Conservation (phyloP, 352 stramenopile species). For the Phytophthora pluvialis region DNA sequence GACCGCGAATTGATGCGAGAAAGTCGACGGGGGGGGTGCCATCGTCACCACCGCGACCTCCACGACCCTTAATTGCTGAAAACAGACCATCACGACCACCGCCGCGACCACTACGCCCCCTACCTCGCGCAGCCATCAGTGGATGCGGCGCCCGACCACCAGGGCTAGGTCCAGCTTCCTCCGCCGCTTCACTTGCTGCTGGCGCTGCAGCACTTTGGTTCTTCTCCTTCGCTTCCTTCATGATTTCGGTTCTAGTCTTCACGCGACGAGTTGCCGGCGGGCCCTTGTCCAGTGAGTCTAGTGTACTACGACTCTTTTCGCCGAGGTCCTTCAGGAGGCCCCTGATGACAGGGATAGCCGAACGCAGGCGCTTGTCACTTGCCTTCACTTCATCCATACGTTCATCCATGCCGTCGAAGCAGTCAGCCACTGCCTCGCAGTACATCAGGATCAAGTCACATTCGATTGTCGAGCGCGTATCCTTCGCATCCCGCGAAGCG, state of each 20-base stretch:
- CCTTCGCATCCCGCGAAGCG: conserved; percentile 62
- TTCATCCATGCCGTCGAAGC: conserved; percentile 80
- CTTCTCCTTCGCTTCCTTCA: conserved; percentile 90
- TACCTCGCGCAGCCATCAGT: conserved; percentile 52
- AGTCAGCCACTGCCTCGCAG: conserved; percentile 73
- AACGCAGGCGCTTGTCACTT: conserved; percentile 79
- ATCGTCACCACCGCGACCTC: conserved; percentile 50
- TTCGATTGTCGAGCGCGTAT: conserved; percentile 82
- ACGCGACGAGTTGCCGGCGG: conserved; percentile 58
- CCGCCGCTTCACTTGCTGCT: conserved; percentile 53
- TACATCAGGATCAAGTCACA: conserved; percentile 65
- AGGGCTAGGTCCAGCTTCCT: conserved; percentile 28
- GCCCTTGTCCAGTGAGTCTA: conserved; percentile 72
- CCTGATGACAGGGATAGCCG: conserved; percentile 67
- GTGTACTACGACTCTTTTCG: conserved; percentile 61
- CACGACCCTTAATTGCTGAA: conserved; percentile 57
- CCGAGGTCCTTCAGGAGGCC: conserved; percentile 69
- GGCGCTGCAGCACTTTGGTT: conserved; percentile 43
- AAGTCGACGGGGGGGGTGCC: conserved; percentile 52
- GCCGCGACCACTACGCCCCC: conserved; percentile 36
- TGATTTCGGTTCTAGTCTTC: conserved; percentile 74
- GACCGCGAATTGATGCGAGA: conserved; percentile 61
- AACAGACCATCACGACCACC: conserved; percentile 61
- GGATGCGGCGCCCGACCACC: conserved; percentile 49
- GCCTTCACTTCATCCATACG: conserved; percentile 87